Evolutionary conservation across 768 basidiomycete genomes (phyloP).

Genomic region (Glaciozyma martinii): DNA sequence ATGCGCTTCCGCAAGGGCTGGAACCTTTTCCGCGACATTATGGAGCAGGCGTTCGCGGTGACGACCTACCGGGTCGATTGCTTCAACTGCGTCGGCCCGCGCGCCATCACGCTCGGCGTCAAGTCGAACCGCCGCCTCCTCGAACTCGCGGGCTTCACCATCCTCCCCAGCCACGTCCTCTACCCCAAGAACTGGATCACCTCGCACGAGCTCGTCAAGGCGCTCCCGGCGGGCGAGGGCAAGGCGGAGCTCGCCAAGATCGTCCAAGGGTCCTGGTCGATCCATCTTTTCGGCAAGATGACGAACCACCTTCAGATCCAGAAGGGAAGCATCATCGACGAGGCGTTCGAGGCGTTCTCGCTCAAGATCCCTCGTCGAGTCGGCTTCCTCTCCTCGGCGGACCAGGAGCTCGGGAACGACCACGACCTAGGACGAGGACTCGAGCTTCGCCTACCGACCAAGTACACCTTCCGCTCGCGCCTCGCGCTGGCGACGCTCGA

Average conservation of each 20-base stretch:
- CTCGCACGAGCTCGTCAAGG: conserved; percentile 22
- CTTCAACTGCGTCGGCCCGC: conserved; percentile 23
- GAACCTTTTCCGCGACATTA: conserved; percentile 23
- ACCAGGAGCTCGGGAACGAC: conserved; percentile 2
- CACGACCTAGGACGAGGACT: not conserved
- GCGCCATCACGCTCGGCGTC: conserved; percentile 19
- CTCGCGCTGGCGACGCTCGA: not conserved
- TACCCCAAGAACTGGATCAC: conserved; percentile 22
- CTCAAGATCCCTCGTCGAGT: conserved; percentile 5
- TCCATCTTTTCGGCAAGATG: conserved; percentile 29
- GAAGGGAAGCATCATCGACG: conserved; percentile 12
- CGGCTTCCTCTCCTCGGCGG: conserved; percentile 11
- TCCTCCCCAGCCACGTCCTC: conserved; percentile 18
- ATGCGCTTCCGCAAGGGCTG: conserved; percentile 26
- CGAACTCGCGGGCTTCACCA: conserved; percentile 16
- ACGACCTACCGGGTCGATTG: conserved; percentile 16
- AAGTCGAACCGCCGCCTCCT: conserved; percentile 8
- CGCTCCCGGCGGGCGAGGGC: conserved; percentile 12
- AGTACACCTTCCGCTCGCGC: conserved; percentile 18
- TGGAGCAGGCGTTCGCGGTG: conserved; percentile 22
- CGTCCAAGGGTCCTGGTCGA: conserved; percentile 15
- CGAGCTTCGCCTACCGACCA: not conserved
- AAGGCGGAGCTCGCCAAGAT: conserved; percentile 3
- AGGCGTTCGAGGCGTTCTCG: conserved; percentile 21
- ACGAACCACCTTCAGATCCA: conserved; percentile 27